Evolutionary conservation across 345 rosid genomes (phyloP).

Genomic region (Camelina sativa): DNA sequence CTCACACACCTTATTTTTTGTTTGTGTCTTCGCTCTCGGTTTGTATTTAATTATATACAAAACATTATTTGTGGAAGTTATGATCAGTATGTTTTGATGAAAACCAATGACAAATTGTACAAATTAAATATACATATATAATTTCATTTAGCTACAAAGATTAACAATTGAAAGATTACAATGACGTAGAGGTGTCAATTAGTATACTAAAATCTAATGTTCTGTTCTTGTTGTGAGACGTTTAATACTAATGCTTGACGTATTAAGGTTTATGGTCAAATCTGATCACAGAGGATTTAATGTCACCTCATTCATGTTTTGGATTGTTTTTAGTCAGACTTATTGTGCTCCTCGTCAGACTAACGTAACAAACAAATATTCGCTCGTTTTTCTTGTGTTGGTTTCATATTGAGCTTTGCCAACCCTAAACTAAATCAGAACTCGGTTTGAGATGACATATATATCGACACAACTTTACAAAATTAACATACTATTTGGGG

Average conservation of each 20-base stretch:
- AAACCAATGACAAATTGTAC: not conserved
- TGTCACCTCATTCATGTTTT: not conserved
- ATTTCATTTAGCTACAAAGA: not conserved
- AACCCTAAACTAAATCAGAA: conserved; percentile 7
- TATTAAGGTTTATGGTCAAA: not conserved
- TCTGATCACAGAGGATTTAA: not conserved
- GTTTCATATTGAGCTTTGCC: not conserved
- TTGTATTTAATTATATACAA: not conserved
- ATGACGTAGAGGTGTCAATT: not conserved
- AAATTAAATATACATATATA: not conserved
- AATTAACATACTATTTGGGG: not conserved
- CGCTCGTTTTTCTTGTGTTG: not conserved
- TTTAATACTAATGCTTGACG: not conserved
- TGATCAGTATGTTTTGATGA: not conserved
- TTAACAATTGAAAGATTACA: not conserved
- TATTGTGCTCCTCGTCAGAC: not conserved
- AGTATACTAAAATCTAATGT: not conserved
- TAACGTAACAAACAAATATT: not conserved
- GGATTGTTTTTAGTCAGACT: not conserved
- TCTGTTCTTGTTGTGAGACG: not conserved
- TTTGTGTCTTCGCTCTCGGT: not conserved
- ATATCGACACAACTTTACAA: not conserved
- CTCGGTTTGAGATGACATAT: conserved; percentile 1
- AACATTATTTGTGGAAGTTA: not conserved
- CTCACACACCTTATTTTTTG: not conserved